Evolutionary conservation across 805 yeast genomes (phyloP), one percentile per base, ranked within the genome.

Genomic region (Torulaspora indica): DNA sequence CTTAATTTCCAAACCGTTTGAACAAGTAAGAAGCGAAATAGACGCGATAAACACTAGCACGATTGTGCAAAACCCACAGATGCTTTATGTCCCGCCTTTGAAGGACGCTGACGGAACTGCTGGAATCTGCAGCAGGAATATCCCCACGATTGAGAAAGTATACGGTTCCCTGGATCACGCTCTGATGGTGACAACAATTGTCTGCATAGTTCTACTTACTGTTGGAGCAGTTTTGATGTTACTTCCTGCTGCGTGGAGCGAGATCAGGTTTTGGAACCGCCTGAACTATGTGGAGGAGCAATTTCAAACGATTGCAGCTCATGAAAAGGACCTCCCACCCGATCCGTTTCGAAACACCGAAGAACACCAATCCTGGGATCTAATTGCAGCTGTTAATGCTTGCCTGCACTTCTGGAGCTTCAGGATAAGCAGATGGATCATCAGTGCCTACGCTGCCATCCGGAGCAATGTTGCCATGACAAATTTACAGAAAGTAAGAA

Each of bases 1-100:
- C 0, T 53, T 80, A 31, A 72, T 91, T 7, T 64, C 74, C 2
- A 56, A 53, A 2, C 96, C 96, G 0, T 85, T 88, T 55, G 71
- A 72, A 0, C 46, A 57, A 9, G 61, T 84, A 2, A 68, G 73
- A 33, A 49, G 58, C 1, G 66, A 71, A 39, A 57, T 83, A 5
- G 51, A 60, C 22, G 44, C 53, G 1, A 60, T 69, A 1, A 61
- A 70, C 43, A 45, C 61, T 0, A 57, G 70, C 13, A 46, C 42
- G 8, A 24, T 61, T 3, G 44, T 58, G 5, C 57, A 52, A 2
- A 41, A 54, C 40, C 43, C 50, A 10, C 23, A 46, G 1, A 14
- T 49, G n/a, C 52, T 78, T 30, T 63, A 61, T 38, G 76, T 74
- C 5, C 81, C 82, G 3, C 58, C 63, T 1, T 44, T 61, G 18